Base-by-base conservation (phyloP, 2,329 filamentous ascomycete species). In the Exophiala spinifera region DNA sequence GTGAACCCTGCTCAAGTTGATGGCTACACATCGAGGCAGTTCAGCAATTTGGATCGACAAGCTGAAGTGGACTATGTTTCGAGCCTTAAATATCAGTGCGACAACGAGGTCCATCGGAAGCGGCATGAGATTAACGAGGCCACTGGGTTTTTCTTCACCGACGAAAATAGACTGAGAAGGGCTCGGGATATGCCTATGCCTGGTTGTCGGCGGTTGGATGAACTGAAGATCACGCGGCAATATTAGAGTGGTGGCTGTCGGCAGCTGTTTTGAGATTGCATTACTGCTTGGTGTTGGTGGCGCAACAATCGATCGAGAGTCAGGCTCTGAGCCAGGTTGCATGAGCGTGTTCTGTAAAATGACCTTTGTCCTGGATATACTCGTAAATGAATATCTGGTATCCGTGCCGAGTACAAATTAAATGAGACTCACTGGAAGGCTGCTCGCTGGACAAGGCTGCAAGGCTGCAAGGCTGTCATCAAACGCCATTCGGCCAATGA, bases 101-200 rank as follows among this genome's bases (percentile, higher is more conserved):
- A 92, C 59, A 76, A 77, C 51, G 91, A 99, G 74, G 75, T 82
- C 59, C 73, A 80, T 45, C 75, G 80, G 48, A 81, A 86, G 70
- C 80, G 84, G 66, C 78, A 84, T 60, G 76, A 91, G 71, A 77
- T 85, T 59, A 84, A 95, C 60, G 86, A 89, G 45, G 91, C 91
- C 0, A 84, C 88, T 64, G 91, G 91, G 3, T 96, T 91, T 87
- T 90, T 96, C 67, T 91, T 84, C 70, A 83, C 85, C 51, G 90
- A 96, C 65, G 78, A 84, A 49, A 85, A 86, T 59, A 91, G 90
- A 76, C 83, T 95, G 83, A 81, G 85, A 57, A 72, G 83, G 55
- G 91, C 91, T 25, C 74, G 79, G 56, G 73, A 73, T 19, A 78
- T 86, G 77, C 74, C 80, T 43, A 78, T 84, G 75, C 77, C 76